Conservation (phyloP, 2,329 filamentous ascomycete genomes). For the Venturia effusa region DNA sequence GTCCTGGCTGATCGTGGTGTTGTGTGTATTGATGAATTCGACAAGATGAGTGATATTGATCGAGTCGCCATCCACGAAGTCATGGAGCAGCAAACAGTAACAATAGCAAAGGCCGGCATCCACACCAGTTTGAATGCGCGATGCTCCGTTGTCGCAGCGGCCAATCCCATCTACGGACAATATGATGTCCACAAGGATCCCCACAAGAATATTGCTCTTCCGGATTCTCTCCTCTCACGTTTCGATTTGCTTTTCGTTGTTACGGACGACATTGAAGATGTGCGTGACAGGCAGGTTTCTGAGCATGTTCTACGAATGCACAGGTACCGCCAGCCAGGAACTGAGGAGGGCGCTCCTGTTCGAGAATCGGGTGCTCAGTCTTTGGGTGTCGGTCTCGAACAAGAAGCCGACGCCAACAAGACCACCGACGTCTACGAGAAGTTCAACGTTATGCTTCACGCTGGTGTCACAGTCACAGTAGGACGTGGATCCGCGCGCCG, state of each 20-base stretch:
- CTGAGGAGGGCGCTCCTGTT: slow-evolving; percentile 88
- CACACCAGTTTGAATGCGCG: slow-evolving; percentile 95
- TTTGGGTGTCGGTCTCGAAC: slow-evolving; percentile 76
- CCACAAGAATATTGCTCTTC: slow-evolving; percentile 95
- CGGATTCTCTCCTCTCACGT: slow-evolving; percentile 92
- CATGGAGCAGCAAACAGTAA: slow-evolving; percentile 99
- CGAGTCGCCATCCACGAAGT: slow-evolving; percentile 99
- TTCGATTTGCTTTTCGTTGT: slow-evolving; percentile 97
- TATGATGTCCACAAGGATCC: slow-evolving; percentile 98
- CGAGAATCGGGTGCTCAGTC: slow-evolving; percentile 77
- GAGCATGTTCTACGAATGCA: slow-evolving; percentile 98
- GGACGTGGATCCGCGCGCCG: slow-evolving; percentile 65
- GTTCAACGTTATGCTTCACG: slow-evolving; percentile 90
- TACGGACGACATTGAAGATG: slow-evolving; percentile 95
- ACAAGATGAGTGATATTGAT: slow-evolving; percentile 99
- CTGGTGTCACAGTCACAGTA: slow-evolving; percentile 68
- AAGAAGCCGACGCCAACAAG: slow-evolving; percentile 57
- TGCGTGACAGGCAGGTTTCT: slow-evolving; percentile 78
- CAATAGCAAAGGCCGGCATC: slow-evolving; percentile 96
- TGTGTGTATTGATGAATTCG: slow-evolving; percentile 98
- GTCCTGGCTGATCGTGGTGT: slow-evolving; percentile 94
- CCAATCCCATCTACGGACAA: slow-evolving; percentile 95
- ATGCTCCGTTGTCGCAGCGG: slow-evolving; percentile 91
- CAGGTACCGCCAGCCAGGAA: slow-evolving; percentile 81
- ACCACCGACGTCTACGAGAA: slow-evolving; percentile 92